These are phyloP conservation scores for Salix dunnii DNA, from an alignment of 345 rosid species.

Conservation along the genomic window DNA sequence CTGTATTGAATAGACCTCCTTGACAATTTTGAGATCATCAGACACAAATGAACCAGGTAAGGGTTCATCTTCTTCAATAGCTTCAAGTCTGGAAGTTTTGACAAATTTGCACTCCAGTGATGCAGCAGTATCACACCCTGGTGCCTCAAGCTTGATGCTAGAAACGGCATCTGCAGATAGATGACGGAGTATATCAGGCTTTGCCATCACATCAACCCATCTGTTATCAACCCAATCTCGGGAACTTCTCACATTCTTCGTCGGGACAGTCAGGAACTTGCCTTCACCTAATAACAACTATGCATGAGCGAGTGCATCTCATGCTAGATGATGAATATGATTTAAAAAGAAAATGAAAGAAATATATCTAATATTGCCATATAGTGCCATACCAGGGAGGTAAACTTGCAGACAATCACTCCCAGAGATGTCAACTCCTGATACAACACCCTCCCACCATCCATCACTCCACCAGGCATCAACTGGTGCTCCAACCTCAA, in stretches of 20 bases:
- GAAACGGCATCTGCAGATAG: constrained; percentile 16
- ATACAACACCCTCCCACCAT: constrained; percentile 97
- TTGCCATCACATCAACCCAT: constrained; percentile 70
- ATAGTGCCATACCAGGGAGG: constrained; percentile 58
- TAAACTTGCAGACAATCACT: constrained; percentile 54
- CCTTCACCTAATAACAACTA: constrained; percentile 54
- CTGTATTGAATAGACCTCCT: not conserved
- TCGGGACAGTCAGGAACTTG: constrained; percentile 47
- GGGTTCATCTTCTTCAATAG: constrained; percentile 38
- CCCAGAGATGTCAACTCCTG: constrained; percentile 30
- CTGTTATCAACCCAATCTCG: constrained; percentile 73
- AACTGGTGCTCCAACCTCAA: constrained; percentile 62
- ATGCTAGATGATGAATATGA: not conserved
- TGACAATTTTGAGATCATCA: not conserved
- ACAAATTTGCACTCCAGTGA: constrained; percentile 15
- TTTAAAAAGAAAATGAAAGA: not conserved
- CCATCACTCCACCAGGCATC: constrained; percentile 99
- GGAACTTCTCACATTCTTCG: constrained; percentile 63
- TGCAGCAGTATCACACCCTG: not conserved
- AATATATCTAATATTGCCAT: not conserved
- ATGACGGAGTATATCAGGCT: constrained; percentile 47
- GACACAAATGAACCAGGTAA: not conserved
- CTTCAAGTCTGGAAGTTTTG: constrained; percentile 22
- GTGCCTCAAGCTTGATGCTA: not conserved
- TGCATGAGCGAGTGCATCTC: not conserved